Evolutionary conservation across 2,329 filamentous ascomycete species (phyloP), one percentile per base, ranked within the genome.

Genomic region (Ascochyta rabiei): DNA sequence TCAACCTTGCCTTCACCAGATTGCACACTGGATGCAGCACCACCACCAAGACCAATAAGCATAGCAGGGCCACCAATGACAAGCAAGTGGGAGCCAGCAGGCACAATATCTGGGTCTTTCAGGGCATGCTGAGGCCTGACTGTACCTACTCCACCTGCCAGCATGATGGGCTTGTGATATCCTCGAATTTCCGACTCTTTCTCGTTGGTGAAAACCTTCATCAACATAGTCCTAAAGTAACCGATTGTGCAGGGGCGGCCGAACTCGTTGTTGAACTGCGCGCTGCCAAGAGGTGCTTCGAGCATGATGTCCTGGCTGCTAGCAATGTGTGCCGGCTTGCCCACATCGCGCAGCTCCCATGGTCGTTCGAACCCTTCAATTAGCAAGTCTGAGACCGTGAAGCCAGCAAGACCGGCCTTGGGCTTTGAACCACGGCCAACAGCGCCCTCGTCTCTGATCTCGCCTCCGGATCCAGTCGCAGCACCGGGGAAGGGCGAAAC

Each of bases 81-180:
- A 62, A 99, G 89, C 40, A 96, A 84, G 72, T 93, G 90, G 16
- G 93, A 92, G n/a, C 92, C 93, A 46, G 92, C 85, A 47, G 88
- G 87, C 16, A 99, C 95, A 59, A 90, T 82, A 12, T 84, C 82
- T 8, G 88, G 85, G 59, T 90, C 84, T 78, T 99, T 99, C 55
- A 97, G 82, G 2, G 95, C 93, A 71, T 96, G 90, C 67, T 93
- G 88, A 13, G 95, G 93, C 53, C 95, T 82, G 26, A 98, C 93
- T 6, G 90, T 96, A 43, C 95, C 95, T 31, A 98, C 86, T 71
- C 95, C 95, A 71, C 95, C 95, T 59, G 95, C 95, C 77, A 99
- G 91, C 91, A 97, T 96, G 75, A 96, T 97, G 9, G 95, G 95
- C 80, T 99, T 99, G 78, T 98, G 95, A 74, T 96, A 99, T 21